Conservation (phyloP, 805 yeast genomes). For the Pichia thaimueangensis region DNA sequence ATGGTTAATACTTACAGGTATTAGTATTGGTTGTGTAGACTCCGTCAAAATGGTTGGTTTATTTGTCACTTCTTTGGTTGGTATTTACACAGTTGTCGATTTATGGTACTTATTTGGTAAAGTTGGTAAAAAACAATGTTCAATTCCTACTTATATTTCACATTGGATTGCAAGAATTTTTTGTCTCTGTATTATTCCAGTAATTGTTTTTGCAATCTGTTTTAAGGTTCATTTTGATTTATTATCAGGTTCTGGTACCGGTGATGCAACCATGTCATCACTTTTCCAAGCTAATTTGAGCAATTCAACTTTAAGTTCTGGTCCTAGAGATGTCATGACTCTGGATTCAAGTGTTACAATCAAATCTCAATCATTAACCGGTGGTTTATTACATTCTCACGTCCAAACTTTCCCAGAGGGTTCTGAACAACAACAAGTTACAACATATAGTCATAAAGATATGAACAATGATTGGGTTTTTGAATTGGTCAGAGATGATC, state of each 20-base stretch:
- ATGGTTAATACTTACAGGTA: constrained; percentile 82
- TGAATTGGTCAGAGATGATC: constrained; percentile 49
- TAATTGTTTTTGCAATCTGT: constrained; percentile 57
- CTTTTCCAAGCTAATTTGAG: constrained; percentile 72
- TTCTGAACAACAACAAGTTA: constrained; percentile 88
- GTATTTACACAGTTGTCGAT: constrained; percentile 84
- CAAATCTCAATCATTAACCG: constrained; percentile 64
- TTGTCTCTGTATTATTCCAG: constrained; percentile 66
- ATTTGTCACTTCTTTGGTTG: constrained; percentile 81
- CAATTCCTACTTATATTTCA: constrained; percentile 31
- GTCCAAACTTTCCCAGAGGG: constrained; percentile 82
- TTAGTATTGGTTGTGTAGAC: constrained; percentile 81
- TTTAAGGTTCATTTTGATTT: constrained; percentile 79
- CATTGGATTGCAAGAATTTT: constrained; percentile 74
- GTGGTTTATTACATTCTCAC: constrained; percentile 84
- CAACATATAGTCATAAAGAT: constrained; percentile 93
- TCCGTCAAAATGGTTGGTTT: constrained; percentile 97
- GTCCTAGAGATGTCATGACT: constrained; percentile 58
- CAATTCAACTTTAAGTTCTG: constrained; percentile 55
- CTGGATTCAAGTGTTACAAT: constrained; percentile 53
- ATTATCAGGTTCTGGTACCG: constrained; percentile 79
- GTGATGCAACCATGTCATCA: constrained; percentile 60
- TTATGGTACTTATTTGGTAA: constrained; percentile 88
- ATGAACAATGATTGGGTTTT: constrained; percentile 76
- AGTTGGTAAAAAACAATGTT: constrained; percentile 28